Evolutionary conservation across 495 filamentous ascomycete genomes (phyloP).

Genomic region (Neurospora sp.): DNA sequence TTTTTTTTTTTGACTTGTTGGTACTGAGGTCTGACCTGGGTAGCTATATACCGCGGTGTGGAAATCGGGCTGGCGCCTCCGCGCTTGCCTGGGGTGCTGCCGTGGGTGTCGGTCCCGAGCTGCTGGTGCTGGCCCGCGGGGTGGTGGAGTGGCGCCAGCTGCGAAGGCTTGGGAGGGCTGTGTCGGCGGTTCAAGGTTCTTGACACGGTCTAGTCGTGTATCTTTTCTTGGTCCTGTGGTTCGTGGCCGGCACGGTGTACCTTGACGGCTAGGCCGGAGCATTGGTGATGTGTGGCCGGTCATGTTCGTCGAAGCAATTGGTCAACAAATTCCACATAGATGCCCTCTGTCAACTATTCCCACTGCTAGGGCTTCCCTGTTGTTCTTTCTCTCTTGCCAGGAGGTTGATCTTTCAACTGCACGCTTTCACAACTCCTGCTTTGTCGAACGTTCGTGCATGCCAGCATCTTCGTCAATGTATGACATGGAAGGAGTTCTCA

Average conservation of each 20-base stretch:
- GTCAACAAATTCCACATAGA: too few relatives aligned
- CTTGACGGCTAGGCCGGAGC: not conserved
- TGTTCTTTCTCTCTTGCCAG: too few relatives aligned
- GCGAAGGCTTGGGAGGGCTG: not conserved
- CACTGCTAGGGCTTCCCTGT: too few relatives aligned
- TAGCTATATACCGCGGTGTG: not conserved
- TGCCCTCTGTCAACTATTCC: too few relatives aligned
- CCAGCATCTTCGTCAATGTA: too few relatives aligned
- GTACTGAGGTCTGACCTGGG: not conserved
- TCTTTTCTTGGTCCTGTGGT: not conserved
- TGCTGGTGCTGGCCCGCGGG: not conserved
- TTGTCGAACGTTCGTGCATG: too few relatives aligned
- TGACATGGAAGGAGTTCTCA: too few relatives aligned
- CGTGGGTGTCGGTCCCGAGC: not conserved
- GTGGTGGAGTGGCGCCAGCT: not conserved
- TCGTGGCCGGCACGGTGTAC: not conserved
- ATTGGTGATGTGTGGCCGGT: not conserved
- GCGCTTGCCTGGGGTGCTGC: not conserved
- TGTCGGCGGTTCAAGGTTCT: not conserved
- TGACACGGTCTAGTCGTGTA: fast-evolving
- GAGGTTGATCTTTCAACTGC: too few relatives aligned
- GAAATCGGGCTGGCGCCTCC: not conserved
- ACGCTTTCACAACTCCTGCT: too few relatives aligned
- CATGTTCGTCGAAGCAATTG: too few relatives aligned
- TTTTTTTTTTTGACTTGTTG: not conserved